These are phyloP conservation scores for Arabidopsis lyrata DNA, from an alignment of 441 rosid genomes.

Conservation along the genomic window DNA sequence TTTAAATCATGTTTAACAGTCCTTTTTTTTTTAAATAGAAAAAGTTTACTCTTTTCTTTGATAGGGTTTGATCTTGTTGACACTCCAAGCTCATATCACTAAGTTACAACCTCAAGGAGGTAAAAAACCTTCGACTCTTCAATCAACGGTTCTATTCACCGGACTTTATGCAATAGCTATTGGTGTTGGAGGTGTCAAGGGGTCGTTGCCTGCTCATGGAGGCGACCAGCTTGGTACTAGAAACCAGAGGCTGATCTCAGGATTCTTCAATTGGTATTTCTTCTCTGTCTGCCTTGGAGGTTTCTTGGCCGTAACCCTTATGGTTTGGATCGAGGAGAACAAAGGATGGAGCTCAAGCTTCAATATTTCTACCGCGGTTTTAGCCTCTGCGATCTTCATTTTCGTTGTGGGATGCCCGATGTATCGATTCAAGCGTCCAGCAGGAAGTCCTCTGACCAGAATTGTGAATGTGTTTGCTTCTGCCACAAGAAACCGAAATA, in stretches of 20 bases:
- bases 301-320: slow-evolving; percentile 51
- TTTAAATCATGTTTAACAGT: neutral
- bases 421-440: slow-evolving; percentile 54
- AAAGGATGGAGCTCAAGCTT: slow-evolving; percentile 61
- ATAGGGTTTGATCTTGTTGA: slow-evolving; percentile 60
- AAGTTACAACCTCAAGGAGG: slow-evolving; percentile 49
- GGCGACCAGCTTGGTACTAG: slow-evolving; percentile 61
- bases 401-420: slow-evolving; percentile 54
- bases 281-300: slow-evolving; percentile 62
- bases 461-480: slow-evolving; percentile 54
- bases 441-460: slow-evolving; percentile 60
- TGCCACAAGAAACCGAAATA: slow-evolving; percentile 52
- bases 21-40: neutral
- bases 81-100: slow-evolving; percentile 56
- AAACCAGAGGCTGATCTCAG: slow-evolving; percentile 50
- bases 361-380: slow-evolving; percentile 36
- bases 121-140: slow-evolving; percentile 44
- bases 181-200: slow-evolving; percentile 70
- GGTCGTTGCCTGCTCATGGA: slow-evolving; percentile 63
- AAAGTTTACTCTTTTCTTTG: neutral
- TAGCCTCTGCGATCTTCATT: slow-evolving; percentile 49
- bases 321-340: slow-evolving; percentile 72
- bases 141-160: slow-evolving; percentile 51
- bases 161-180: slow-evolving; percentile 60
- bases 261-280: slow-evolving; percentile 70